Percentiles rank a stretch among this genome's conserved stretches.
These are phyloP conservation scores for Brachypodium distachyon DNA, from an alignment of 202 grass and related monocot species.

Conservation along the genomic window DNA sequence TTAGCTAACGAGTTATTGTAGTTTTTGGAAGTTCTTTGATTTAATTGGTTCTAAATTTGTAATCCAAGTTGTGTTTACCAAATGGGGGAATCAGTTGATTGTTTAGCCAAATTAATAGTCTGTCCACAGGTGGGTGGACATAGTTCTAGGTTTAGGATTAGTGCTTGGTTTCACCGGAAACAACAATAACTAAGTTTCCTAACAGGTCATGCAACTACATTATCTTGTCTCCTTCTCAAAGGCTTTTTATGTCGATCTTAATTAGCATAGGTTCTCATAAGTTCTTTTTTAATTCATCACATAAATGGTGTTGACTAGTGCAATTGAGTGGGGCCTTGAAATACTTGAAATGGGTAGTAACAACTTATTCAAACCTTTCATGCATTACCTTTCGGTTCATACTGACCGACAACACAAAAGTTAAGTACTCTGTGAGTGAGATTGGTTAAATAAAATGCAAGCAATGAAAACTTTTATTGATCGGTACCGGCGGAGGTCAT, in stretches of 20 bases:
- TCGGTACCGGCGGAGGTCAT: not conserved
- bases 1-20: not conserved
- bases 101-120: not conserved
- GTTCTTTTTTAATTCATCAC: no score
- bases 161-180: not conserved
- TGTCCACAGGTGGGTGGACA: not conserved
- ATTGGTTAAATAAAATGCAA: not conserved
- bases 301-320: not conserved
- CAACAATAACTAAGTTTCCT: not conserved
- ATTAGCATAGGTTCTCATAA: no score
- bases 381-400: not conserved
- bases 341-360: no score
- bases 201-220: not conserved
- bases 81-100: not conserved
- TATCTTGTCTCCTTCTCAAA: not conserved
- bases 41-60: not conserved
- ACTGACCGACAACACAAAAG: no score
- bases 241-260: no score
- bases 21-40: not conserved
- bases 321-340: no score
- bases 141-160: not conserved
- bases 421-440: not conserved
- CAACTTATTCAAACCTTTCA: no score
- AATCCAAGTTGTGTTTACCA: not conserved
- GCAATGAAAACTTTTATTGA: not conserved